phyloP scores from a whole-genome alignment of 1,284 basidiomycete genomes.

The Ganoderma leucocontextum region DNA sequence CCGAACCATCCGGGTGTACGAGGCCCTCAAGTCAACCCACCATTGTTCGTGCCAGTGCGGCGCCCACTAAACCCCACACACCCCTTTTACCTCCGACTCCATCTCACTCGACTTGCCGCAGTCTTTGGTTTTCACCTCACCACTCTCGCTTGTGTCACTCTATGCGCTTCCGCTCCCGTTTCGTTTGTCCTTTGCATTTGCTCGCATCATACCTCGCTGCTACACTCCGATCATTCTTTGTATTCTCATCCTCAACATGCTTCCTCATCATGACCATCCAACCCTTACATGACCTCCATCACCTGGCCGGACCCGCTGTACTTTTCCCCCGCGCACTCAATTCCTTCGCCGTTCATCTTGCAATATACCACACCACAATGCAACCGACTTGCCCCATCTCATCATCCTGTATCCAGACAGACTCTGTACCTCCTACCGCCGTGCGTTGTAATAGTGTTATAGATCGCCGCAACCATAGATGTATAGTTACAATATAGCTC shows the following conservation, averaged over 20 bases:
- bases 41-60: slow-evolving; percentile 14
- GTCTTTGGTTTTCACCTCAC: background rate
- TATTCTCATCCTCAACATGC: background rate
- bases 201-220: slow-evolving; percentile 7
- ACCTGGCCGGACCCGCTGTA: slow-evolving; percentile 6
- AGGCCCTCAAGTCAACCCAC: slow-evolving; percentile 45
- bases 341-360: background rate
- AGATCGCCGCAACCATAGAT: slow-evolving; percentile 11
- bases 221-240: background rate
- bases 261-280: background rate
- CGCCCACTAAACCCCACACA: slow-evolving; percentile 6
- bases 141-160: background rate
- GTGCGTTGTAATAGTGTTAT: slow-evolving; percentile 2
- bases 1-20: slow-evolving; percentile 64
- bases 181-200: background rate
- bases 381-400: slow-evolving; percentile 9
- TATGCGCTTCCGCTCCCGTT: background rate
- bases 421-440: slow-evolving; percentile 7
- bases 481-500: slow-evolving; percentile 20
- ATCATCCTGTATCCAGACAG: background rate
- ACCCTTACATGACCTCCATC: background rate
- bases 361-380: background rate
- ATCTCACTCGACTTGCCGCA: too few species aligned
- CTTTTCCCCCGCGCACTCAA: background rate
- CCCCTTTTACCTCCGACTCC: background rate